Conservation (phyloP, 1,139 yeast genomes). For the Suhomyces chickasaworum region DNA sequence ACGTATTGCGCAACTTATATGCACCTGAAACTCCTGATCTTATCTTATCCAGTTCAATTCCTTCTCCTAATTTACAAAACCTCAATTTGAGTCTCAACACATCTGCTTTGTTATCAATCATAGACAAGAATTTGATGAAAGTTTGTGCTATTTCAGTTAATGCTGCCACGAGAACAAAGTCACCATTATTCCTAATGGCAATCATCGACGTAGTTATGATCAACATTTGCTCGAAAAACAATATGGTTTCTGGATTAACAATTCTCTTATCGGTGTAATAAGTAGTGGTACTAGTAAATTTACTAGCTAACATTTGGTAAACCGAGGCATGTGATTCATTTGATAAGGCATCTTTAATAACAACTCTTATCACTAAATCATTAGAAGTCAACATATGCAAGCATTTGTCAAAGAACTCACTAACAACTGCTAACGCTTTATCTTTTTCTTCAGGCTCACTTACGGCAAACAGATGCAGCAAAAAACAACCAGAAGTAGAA, state of each 20-base stretch:
- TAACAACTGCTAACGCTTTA: constrained; percentile 34
- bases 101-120: constrained; percentile 38
- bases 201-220: constrained; percentile 44
- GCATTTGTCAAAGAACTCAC: constrained; percentile 53
- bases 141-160: constrained; percentile 37
- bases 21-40: constrained; percentile 56
- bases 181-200: constrained; percentile 38
- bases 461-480: constrained; percentile 32
- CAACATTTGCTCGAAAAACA: constrained; percentile 44
- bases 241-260: constrained; percentile 34
- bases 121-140: constrained; percentile 34
- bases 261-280: constrained; percentile 29
- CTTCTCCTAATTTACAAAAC: constrained; percentile 56
- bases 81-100: constrained; percentile 56
- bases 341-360: constrained; percentile 47
- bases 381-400: constrained; percentile 49
- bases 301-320: constrained; percentile 38
- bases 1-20: constrained; percentile 56
- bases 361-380: constrained; percentile 52
- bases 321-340: constrained; percentile 52
- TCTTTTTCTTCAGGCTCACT: constrained; percentile 29
- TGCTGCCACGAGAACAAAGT: constrained; percentile 38
- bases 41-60: constrained; percentile 46
- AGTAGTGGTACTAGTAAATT: constrained; percentile 31
- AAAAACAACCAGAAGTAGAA: constrained; percentile 58